Evolutionary conservation across 306 rosid genomes (phyloP).

Genomic region (Hylodesmum podocarpum): DNA sequence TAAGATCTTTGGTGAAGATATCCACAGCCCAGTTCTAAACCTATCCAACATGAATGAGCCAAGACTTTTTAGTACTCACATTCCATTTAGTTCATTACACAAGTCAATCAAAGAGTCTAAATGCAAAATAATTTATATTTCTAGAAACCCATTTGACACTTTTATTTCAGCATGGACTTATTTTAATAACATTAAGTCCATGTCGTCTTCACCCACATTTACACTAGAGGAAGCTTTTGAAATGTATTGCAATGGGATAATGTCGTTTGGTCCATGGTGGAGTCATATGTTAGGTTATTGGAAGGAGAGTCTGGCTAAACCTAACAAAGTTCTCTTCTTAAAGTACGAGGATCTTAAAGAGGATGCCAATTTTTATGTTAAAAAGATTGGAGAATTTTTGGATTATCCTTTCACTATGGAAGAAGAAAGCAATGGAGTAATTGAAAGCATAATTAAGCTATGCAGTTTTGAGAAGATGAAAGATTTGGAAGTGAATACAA

Average conservation of each 20-base stretch:
- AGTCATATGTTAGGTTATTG: constrained; percentile 55
- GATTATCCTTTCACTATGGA: constrained; percentile 40
- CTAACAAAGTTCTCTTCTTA: constrained; percentile 53
- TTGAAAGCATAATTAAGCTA: constrained; percentile 40
- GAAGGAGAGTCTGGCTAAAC: constrained; percentile 48
- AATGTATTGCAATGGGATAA: constrained; percentile 44
- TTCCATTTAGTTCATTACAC: constrained; percentile 45
- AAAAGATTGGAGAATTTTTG: constrained; percentile 45
- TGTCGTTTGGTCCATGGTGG: constrained; percentile 55
- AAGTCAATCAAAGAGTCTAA: constrained; percentile 37
- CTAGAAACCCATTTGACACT: constrained; percentile 63
- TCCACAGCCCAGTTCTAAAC: constrained; percentile 13
- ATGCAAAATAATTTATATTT: constrained; percentile 44
- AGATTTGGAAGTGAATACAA: constrained; percentile 46
- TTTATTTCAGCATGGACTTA: constrained; percentile 50
- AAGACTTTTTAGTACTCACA: constrained; percentile 57
- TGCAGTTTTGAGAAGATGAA: constrained; percentile 56
- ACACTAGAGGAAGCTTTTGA: constrained; percentile 49
- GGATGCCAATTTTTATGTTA: constrained; percentile 26
- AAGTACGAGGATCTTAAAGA: constrained; percentile 56
- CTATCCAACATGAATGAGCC: constrained; percentile 37
- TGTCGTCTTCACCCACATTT: background rate
- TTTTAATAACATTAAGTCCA: constrained; percentile 10
- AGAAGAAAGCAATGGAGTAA: constrained; percentile 43
- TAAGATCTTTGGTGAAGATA: constrained; percentile 29